phyloP scores from a whole-genome alignment of 73 alveolate species.

The Paramecium sonneborni region DNA sequence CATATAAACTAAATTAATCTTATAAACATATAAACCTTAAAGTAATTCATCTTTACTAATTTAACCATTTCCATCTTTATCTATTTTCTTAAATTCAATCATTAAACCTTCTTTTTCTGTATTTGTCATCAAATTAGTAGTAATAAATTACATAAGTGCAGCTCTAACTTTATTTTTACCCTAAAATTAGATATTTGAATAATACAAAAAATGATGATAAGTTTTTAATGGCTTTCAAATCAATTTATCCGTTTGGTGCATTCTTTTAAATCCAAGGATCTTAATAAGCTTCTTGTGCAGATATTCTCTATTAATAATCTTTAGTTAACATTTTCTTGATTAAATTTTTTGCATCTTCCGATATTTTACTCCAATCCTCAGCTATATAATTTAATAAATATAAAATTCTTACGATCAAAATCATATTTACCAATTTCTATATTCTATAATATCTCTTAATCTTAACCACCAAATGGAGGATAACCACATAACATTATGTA shows the following conservation, averaged over 20 bases:
- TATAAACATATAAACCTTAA: background rate
- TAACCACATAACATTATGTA: slow-evolving; percentile 72
- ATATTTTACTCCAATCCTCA: slow-evolving; percentile 64
- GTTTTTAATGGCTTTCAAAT: slow-evolving; percentile 55
- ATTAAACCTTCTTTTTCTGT: slow-evolving; percentile 55
- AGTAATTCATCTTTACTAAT: slow-evolving; percentile 61
- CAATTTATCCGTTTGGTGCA: slow-evolving; percentile 57
- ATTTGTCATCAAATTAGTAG: slow-evolving; percentile 49
- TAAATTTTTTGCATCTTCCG: slow-evolving; percentile 64
- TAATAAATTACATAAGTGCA: slow-evolving; percentile 47
- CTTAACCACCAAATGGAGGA: slow-evolving; percentile 78
- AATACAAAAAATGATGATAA: slow-evolving; percentile 37
- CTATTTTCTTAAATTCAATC: slow-evolving; percentile 44
- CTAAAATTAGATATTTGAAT: background rate
- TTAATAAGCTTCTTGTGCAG: slow-evolving; percentile 62
- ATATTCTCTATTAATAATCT: slow-evolving; percentile 48
- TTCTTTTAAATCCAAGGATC: slow-evolving; percentile 67
- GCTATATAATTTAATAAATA: background rate
- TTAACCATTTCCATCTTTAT: slow-evolving; percentile 59
- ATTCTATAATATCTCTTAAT: background rate
- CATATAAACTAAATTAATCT: background rate
- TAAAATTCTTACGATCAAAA: slow-evolving; percentile 18
- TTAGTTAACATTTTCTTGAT: slow-evolving; percentile 52
- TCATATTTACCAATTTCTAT: slow-evolving; percentile 40
- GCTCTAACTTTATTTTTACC: slow-evolving; percentile 63